phyloP scores from a whole-genome alignment of 306 rosid genomes.

The Cucumis hystrix region DNA sequence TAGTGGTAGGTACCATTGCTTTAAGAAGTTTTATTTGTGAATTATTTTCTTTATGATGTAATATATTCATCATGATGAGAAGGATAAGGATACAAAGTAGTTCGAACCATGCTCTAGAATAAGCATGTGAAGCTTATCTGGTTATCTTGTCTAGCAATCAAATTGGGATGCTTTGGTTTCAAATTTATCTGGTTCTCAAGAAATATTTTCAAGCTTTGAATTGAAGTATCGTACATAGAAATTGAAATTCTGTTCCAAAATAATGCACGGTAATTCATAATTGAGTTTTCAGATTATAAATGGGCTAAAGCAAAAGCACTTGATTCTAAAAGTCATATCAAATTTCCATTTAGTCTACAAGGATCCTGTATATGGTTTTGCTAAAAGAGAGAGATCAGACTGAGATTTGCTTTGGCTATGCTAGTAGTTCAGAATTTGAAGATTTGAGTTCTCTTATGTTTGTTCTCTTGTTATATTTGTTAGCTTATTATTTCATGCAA shows the following conservation, averaged over 20 bases:
- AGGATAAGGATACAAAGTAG: neutral
- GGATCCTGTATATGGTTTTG: neutral
- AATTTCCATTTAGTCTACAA: neutral
- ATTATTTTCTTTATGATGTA: neutral
- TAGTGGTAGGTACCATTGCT: constrained; percentile 45
- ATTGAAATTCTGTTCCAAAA: neutral
- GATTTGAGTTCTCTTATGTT: neutral
- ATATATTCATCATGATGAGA: neutral
- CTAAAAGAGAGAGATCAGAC: no score
- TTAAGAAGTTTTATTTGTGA: neutral
- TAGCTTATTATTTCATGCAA: neutral
- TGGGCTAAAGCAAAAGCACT: neutral
- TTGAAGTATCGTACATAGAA: neutral
- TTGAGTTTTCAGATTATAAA: neutral
- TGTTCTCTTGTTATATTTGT: neutral
- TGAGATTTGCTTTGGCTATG: no score
- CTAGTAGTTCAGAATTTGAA: neutral
- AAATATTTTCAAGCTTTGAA: neutral
- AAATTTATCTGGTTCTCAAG: neutral
- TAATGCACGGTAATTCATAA: neutral
- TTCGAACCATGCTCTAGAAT: neutral
- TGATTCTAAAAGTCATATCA: neutral
- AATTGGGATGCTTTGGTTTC: neutral
- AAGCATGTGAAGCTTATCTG: neutral
- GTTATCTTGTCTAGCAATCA: neutral